Conservation (phyloP, 1,284 basidiomycete species). For the Microbotryum lychnidis-dioicae region DNA sequence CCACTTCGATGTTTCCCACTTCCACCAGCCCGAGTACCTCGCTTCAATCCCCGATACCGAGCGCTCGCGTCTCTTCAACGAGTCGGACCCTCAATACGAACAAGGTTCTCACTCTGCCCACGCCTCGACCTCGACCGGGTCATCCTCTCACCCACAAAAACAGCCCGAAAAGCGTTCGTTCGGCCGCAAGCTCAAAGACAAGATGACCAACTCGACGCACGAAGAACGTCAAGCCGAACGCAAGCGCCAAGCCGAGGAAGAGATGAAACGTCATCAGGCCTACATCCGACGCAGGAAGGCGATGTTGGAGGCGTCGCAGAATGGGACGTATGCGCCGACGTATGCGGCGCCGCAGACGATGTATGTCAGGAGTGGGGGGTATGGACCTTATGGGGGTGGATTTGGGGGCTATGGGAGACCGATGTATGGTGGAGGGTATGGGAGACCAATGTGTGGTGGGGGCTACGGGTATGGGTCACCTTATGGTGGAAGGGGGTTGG, state of each 20-base stretch:
- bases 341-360: conserved; percentile 10
- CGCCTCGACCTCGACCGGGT: not conserved
- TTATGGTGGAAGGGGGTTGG: conserved; percentile 1
- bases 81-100: not conserved
- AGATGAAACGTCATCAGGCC: conserved; percentile 29
- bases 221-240: conserved; percentile 34
- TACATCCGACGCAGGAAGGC: conserved; percentile 19
- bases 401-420: not conserved
- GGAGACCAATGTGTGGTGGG: conserved; percentile 11
- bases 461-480: conserved; percentile 10
- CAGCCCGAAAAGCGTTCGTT: conserved; percentile 23
- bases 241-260: conserved; percentile 27
- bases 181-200: conserved; percentile 37
- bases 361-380: not conserved
- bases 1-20: no score
- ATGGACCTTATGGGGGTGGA: conserved; percentile 3
- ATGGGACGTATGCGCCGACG: conserved; percentile 6
- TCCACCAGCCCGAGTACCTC: not conserved
- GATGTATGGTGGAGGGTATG: conserved; percentile 3
- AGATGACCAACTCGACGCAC: conserved; percentile 37
- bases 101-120: not conserved
- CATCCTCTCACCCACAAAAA: not conserved
- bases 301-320: conserved; percentile 13
- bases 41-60: not conserved
- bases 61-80: not conserved